Conservation (phyloP, 805 yeast species). For the Huiozyma naganishii region DNA sequence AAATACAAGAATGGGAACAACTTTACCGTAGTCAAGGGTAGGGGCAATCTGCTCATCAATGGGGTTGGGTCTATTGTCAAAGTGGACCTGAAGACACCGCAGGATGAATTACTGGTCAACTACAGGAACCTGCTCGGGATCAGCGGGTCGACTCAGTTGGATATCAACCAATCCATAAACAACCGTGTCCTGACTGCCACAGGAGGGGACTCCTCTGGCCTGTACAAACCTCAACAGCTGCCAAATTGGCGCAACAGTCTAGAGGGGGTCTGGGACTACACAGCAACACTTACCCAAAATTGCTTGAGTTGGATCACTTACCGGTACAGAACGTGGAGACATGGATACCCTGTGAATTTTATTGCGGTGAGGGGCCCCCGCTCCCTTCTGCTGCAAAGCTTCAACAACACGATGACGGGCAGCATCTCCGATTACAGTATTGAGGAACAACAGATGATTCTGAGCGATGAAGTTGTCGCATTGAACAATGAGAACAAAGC, state of each 20-base stretch:
- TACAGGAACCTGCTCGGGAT: conserved; percentile 23
- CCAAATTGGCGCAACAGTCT: background rate
- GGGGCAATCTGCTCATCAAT: conserved; percentile 20
- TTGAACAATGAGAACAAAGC: background rate
- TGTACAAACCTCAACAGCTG: too few relatives aligned
- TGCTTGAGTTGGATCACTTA: background rate
- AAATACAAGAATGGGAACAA: background rate
- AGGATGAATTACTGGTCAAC: conserved; percentile 22
- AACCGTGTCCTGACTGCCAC: background rate
- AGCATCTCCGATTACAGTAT: conserved; percentile 1
- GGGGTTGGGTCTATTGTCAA: conserved; percentile 19
- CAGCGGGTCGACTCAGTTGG: conserved; percentile 22
- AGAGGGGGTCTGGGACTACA: background rate
- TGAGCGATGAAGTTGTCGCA: too few relatives aligned
- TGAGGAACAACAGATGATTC: conserved; percentile 1
- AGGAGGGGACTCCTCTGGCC: background rate
- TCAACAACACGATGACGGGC: conserved; percentile 2
- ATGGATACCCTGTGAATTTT: conserved; percentile 16
- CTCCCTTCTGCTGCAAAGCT: conserved; percentile 23
- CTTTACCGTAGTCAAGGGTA: conserved; percentile 20
- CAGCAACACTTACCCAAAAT: background rate
- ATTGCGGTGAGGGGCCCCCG: conserved; percentile 28
- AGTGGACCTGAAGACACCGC: conserved; percentile 15
- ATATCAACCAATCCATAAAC: conserved; percentile 14
- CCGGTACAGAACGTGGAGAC: conserved; percentile 9